Conservation (phyloP, 345 rosid species). For the Salix viminalis region DNA sequence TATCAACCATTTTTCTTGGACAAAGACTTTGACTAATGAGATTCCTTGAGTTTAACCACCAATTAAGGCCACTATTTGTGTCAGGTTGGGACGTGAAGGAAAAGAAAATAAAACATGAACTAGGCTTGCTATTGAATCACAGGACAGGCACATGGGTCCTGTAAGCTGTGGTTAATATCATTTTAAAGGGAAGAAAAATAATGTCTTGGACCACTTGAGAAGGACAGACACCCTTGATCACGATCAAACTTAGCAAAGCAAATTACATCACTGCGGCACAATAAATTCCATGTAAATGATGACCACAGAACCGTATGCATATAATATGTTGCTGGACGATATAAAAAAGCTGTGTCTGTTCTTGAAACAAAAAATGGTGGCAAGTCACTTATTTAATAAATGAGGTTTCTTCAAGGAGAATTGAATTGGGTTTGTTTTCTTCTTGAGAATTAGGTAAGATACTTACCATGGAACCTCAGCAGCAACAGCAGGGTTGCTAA, state of each 20-base stretch:
- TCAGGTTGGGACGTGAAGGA: neutral
- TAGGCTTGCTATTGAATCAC: no score
- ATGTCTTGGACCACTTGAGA: neutral
- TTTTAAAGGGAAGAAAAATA: neutral
- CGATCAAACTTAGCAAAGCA: neutral
- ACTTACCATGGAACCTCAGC: constrained; percentile 68
- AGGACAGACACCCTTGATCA: neutral
- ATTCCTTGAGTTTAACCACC: no score
- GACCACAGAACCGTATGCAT: neutral
- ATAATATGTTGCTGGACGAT: neutral
- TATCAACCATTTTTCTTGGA: neutral
- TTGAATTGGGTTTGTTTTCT: neutral
- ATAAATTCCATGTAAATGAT: neutral
- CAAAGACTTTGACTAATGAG: neutral
- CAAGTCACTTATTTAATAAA: no score
- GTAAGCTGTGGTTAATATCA: neutral
- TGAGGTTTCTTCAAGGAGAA: no score
- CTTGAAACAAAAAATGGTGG: no score
- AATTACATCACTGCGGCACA: neutral
- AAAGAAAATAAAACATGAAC: no score
- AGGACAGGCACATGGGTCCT: no score
- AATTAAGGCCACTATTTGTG: neutral
- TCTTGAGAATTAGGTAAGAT: no score
- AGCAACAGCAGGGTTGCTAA: constrained; percentile 48
- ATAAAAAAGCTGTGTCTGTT: no score